phyloP scores from a whole-genome alignment of 108 stramenopile genomes.

The Cyclotella distinguenda region DNA sequence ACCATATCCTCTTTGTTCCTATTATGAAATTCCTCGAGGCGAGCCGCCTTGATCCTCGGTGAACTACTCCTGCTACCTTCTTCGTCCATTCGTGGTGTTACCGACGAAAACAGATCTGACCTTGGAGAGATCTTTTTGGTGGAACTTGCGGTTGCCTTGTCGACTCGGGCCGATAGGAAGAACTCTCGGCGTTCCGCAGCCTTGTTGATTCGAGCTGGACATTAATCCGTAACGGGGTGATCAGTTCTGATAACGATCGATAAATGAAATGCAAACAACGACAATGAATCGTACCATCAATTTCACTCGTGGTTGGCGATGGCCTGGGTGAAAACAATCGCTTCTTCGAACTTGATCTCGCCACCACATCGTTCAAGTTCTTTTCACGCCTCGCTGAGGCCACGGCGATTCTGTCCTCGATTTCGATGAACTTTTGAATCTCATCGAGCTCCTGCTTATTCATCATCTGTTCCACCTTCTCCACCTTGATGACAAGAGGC shows the following conservation, averaged over 20 bases:
- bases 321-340: slow-evolving; percentile 4
- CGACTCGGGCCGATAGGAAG: slow-evolving; percentile 10
- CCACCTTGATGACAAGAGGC: neutral
- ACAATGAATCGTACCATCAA: neutral
- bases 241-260: neutral
- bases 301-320: slow-evolving; percentile 9
- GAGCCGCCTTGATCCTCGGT: slow-evolving; percentile 21
- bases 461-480: slow-evolving; percentile 1
- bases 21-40: neutral
- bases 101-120: slow-evolving; percentile 16
- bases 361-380: neutral
- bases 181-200: slow-evolving; percentile 21
- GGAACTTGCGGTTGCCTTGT: slow-evolving; percentile 10
- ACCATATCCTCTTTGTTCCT: neutral
- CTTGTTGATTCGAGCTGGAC: neutral
- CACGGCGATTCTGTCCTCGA: neutral
- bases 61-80: neutral
- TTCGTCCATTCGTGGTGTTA: slow-evolving; percentile 9
- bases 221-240: neutral
- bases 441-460: neutral
- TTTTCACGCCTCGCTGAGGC: slow-evolving; percentile 5
- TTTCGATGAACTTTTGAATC: neutral
- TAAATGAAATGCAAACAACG: neutral
- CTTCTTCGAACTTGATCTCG: slow-evolving; percentile 13
- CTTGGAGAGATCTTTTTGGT: neutral